A percentile compares a stretch with the other conserved stretches of the same genome.
Evolutionary conservation across 2,329 filamentous ascomycete genomes (phyloP).

Genomic region (Lasiodiplodia theobromae): DNA sequence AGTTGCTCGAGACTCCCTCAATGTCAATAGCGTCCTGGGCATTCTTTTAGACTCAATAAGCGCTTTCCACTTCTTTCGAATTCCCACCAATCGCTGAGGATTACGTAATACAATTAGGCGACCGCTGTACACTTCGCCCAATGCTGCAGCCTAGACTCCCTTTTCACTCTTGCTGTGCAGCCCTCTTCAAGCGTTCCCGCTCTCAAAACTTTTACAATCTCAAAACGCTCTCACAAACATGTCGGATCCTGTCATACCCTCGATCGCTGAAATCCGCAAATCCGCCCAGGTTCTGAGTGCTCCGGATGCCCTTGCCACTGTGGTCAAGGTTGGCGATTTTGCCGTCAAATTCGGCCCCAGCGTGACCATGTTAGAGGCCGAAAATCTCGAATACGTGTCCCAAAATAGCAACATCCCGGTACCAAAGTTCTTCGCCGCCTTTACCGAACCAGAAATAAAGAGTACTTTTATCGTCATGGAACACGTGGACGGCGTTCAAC

Average conservation of each 20-base stretch:
- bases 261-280: conserved; percentile 26
- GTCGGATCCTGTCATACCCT: conserved; percentile 8
- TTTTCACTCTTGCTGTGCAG: too few relatives aligned
- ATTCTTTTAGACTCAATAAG: too few relatives aligned
- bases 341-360: conserved; percentile 30
- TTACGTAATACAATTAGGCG: too few relatives aligned
- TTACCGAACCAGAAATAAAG: conserved; percentile 20
- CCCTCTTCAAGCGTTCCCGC: too few relatives aligned
- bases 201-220: neutral
- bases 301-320: conserved; percentile 26
- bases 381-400: conserved; percentile 25
- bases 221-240: neutral
- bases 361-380: conserved; percentile 23
- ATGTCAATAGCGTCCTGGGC: too few relatives aligned
- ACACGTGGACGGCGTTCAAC: conserved; percentile 31
- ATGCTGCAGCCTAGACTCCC: too few relatives aligned
- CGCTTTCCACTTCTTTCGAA: too few relatives aligned
- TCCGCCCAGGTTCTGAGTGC: conserved; percentile 19
- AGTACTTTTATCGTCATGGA: conserved; percentile 34
- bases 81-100: too few relatives aligned
- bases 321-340: conserved; percentile 27
- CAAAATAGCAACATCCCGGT: conserved; percentile 28
- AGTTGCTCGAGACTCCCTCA: too few relatives aligned
- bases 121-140: too few relatives aligned
- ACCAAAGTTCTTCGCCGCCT: conserved; percentile 17